phyloP scores from a whole-genome alignment of 2,329 filamentous ascomycete genomes.

The Paramyrothecium roridum region DNA sequence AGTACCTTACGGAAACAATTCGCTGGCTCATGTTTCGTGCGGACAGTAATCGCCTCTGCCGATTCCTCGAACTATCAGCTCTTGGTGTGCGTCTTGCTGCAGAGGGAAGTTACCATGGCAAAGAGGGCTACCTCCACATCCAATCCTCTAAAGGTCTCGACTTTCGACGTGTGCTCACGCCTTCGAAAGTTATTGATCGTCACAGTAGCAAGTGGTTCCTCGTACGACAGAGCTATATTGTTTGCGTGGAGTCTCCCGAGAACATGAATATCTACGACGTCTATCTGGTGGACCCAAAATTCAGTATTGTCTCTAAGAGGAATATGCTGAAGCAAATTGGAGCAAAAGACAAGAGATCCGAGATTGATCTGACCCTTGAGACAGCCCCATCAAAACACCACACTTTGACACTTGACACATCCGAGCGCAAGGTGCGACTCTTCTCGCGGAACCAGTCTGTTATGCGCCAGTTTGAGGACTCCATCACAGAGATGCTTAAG shows the following conservation, averaged over 20 bases:
- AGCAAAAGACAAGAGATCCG: slow-evolving; percentile 57
- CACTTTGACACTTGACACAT: slow-evolving; percentile 81
- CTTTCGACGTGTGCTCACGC: slow-evolving; percentile 76
- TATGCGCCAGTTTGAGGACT: slow-evolving; percentile 89
- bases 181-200: slow-evolving; percentile 72
- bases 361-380: slow-evolving; percentile 38
- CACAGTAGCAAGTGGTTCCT: slow-evolving; percentile 97
- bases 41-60: slow-evolving; percentile 92
- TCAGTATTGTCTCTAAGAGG: slow-evolving; percentile 75
- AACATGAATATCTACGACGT: slow-evolving; percentile 99
- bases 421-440: slow-evolving; percentile 87
- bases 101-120: slow-evolving; percentile 95
- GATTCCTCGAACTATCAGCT: slow-evolving; percentile 92
- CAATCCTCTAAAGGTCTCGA: slow-evolving; percentile 87
- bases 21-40: slow-evolving; percentile 95
- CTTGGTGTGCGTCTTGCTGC: slow-evolving; percentile 90
- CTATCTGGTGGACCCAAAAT: slow-evolving; percentile 90
- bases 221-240: slow-evolving; percentile 95
- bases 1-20: slow-evolving; percentile 90
- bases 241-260: slow-evolving; percentile 96
- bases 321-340: slow-evolving; percentile 49
- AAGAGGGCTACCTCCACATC: slow-evolving; percentile 92
- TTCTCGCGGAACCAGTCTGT: slow-evolving; percentile 88
- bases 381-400: slow-evolving; percentile 61
- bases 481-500: slow-evolving; percentile 79